A percentile compares a stretch with the other conserved stretches of the same genome.
Conservation (phyloP, 108 stramenopile genomes). For the Nannochloropsis granulata region DNA sequence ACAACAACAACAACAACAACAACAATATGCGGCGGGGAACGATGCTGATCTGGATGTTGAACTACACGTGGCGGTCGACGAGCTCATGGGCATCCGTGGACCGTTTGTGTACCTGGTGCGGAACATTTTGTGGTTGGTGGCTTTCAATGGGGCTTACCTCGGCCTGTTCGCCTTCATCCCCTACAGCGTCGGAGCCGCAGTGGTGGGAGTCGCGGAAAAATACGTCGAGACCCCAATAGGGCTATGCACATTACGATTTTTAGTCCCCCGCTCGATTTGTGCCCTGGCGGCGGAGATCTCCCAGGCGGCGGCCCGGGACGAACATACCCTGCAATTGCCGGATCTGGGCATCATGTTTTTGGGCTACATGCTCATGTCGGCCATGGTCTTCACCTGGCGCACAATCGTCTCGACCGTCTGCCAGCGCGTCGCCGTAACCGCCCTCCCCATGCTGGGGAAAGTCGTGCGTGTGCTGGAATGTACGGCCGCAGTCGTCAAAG, state of each 20-base stretch:
- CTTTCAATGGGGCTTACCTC: constrained; percentile 79
- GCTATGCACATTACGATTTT: not conserved
- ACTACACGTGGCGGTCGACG: constrained; percentile 71
- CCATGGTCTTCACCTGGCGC: constrained; percentile 30
- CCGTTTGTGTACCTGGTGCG: constrained; percentile 58
- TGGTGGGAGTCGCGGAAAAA: not conserved
- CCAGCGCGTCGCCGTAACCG: not conserved
- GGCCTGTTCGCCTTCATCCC: constrained; percentile 72
- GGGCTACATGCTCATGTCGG: constrained; percentile 41
- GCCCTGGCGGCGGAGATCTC: not conserved
- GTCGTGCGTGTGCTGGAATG: constrained; percentile 5
- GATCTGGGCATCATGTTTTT: constrained; percentile 44
- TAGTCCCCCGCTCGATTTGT: not conserved
- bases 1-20: not conserved
- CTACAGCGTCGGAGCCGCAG: constrained; percentile 43
- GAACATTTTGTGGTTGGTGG: constrained; percentile 52
- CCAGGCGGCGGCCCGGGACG: constrained; percentile 1
- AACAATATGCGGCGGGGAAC: constrained; percentile 12
- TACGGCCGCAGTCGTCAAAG: constrained; percentile 15
- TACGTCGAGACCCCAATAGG: not conserved
- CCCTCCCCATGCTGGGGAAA: not conserved
- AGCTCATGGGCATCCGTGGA: constrained; percentile 77
- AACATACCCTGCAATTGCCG: constrained; percentile 44
- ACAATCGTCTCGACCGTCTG: constrained; percentile 5
- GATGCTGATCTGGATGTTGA: constrained; percentile 47